Percentiles rank a stretch among this genome's conserved stretches.
phyloP scores from a whole-genome alignment of 208 protist species.

The Crithidia thermophila region DNA sequence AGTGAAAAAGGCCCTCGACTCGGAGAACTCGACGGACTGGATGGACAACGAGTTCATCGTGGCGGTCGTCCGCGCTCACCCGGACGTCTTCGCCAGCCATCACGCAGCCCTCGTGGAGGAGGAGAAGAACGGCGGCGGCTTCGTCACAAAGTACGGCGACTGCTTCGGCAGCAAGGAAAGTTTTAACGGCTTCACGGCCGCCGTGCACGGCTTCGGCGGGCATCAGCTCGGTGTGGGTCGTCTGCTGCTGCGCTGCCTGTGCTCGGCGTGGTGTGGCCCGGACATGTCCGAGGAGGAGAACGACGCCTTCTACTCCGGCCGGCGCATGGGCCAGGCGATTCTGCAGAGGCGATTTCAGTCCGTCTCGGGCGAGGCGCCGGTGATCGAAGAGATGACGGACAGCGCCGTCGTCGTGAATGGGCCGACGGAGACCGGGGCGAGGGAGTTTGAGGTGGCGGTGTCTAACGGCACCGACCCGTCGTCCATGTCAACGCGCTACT shows the following conservation, averaged over 20 bases:
- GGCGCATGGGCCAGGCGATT: slow-evolving; percentile 22
- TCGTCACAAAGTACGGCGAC: slow-evolving; percentile 54
- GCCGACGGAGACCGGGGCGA: background rate
- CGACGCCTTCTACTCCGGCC: slow-evolving; percentile 20
- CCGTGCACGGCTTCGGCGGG: slow-evolving; percentile 71
- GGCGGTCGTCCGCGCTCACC: slow-evolving; percentile 60
- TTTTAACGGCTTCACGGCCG: slow-evolving; percentile 64
- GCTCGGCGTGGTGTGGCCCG: slow-evolving; percentile 22
- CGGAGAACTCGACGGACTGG: slow-evolving; percentile 54
- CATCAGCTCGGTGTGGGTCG: slow-evolving; percentile 45
- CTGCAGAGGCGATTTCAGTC: slow-evolving; percentile 15
- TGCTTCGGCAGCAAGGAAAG: slow-evolving; percentile 72
- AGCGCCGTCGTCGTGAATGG: background rate
- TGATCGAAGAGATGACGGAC: slow-evolving; percentile 23
- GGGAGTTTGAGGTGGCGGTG: slow-evolving; percentile 25
- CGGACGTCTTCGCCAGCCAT: slow-evolving; percentile 46
- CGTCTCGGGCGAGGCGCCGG: slow-evolving; percentile 11
- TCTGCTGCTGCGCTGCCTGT: slow-evolving; percentile 31
- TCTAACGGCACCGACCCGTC: slow-evolving; percentile 4
- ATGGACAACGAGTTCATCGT: slow-evolving; percentile 90
- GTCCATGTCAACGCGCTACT: slow-evolving; percentile 1
- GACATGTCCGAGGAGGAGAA: slow-evolving; percentile 19
- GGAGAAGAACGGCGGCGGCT: slow-evolving; percentile 67
- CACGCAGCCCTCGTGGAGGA: slow-evolving; percentile 58
- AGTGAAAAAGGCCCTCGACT: slow-evolving; percentile 49